Percentiles rank a stretch among this genome's conserved stretches.
Conservation (phyloP, 305 asterid genomes). For the Solanum hybrid region DNA sequence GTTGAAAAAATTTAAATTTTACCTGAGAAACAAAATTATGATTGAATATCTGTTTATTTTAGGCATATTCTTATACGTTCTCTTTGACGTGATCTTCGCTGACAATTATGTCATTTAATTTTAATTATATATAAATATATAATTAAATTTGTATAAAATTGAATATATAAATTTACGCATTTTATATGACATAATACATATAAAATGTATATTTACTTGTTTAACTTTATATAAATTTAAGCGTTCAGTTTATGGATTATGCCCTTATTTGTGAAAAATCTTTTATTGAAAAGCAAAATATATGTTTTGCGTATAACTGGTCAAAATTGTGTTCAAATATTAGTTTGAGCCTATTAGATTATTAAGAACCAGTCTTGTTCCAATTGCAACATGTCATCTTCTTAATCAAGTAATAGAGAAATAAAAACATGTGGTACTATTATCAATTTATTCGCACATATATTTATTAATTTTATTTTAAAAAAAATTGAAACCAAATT, state of each 20-base stretch:
- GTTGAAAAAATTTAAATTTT: neutral
- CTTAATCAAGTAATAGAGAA: no score
- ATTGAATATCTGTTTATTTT: neutral
- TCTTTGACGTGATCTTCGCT: neutral
- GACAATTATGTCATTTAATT: accelerated
- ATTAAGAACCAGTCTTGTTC: neutral
- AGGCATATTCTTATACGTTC: neutral
- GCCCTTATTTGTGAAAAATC: neutral
- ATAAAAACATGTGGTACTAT: neutral
- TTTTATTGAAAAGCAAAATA: neutral
- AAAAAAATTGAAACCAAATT: neutral
- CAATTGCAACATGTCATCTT: neutral
- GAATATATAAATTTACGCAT: no score
- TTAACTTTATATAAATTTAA: neutral
- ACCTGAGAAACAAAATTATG: neutral
- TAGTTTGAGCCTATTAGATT: neutral
- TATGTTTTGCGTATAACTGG: neutral
- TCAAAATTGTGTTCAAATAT: neutral
- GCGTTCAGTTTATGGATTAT: neutral
- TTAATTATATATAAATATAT: neutral
- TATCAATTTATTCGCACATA: neutral
- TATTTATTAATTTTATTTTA: neutral
- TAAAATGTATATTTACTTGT: no score
- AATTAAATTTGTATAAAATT: no score
- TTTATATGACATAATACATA: neutral